Base-by-base conservation (phyloP, 2,329 filamentous ascomycete species). In the Paecilomyces fulvus region DNA sequence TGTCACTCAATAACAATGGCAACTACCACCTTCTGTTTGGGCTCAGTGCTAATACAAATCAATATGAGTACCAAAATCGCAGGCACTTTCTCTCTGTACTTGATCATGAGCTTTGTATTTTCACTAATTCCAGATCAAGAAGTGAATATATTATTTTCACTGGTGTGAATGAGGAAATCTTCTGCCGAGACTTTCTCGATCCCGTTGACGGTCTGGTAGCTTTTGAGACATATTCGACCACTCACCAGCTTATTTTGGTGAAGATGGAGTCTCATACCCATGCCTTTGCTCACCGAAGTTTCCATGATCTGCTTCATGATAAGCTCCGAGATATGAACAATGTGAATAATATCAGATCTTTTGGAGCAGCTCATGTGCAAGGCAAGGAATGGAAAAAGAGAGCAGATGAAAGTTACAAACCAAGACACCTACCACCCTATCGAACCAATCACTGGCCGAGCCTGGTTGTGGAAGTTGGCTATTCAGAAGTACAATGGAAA, bases 81-180 rank as follows among this genome's bases (percentile, higher is more conserved):
- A 10, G 28, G 14, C 55, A 56, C 17, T 53, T 53, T 53, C 55
- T 56, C 49, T 55, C 54, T 14, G n/a, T 49, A 14, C 50, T 53
- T 7, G 9, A 33, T 10, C 23, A 53, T 6, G 55, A 56, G 30
- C 11, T 50, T 21, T 5, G 23, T 5, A 25, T 25, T 25, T 25
- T 25, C 23, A 25, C 31, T 37, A 14, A 37, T 37, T 10, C 31
- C n/a, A 12, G 11, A 25, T 56, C 55, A 17, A 46, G 11, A 30
- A 57, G 46, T 20, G n/a, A 57, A 52, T 57, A 55, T 17, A 30
- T 55, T 30, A 25, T 55, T 12, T 52, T 57, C 21, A 57, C 55
- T 12, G 52, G 52, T 7, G 55, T 57, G 9, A 31, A 55, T 23
- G 14, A 55, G n/a, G 17, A 55, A 5, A 48, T 17, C 9, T 56